A percentile compares a stretch with the other conserved stretches of the same genome.
phyloP scores from a whole-genome alignment of 192 early-diverging fungal genomes.

The Phycomyces nitens region DNA sequence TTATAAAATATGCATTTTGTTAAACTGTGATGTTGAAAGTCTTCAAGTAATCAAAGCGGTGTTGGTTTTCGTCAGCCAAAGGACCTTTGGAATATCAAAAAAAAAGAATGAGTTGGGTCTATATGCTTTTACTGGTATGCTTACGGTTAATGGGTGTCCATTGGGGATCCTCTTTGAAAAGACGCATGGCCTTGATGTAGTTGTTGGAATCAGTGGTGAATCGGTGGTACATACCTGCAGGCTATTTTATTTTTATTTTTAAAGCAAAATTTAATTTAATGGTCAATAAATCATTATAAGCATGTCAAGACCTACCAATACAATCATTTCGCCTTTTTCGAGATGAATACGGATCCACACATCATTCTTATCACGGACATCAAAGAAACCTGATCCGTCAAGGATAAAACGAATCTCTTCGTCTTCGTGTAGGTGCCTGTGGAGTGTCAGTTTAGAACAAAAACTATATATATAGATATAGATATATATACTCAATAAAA shows the following conservation, averaged over 20 bases:
- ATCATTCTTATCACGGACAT: conserved; percentile 59
- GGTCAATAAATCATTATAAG: not conserved
- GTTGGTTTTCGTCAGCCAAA: conserved; percentile 55
- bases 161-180: conserved; percentile 79
- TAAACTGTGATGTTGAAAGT: conserved; percentile 11
- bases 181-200: conserved; percentile 84
- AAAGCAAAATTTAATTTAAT: not conserved
- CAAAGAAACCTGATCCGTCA: conserved; percentile 93
- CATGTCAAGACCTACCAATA: conserved; percentile 56
- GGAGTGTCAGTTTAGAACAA: conserved; percentile 9
- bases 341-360: conserved; percentile 87
- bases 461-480: too few species aligned
- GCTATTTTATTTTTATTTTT: conserved; percentile 37
- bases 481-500: too few species aligned
- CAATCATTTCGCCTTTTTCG: conserved; percentile 73
- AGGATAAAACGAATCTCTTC: conserved; percentile 95
- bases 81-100: conserved; percentile 32
- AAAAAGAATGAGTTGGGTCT: conserved; percentile 8
- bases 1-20: not conserved
- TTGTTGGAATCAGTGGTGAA: conserved; percentile 88
- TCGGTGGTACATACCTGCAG: conserved; percentile 94
- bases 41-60: conserved; percentile 50
- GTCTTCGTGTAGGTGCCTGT: conserved; percentile 88
- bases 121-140: too few species aligned
- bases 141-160: conserved; percentile 79